Percentiles rank a stretch among this genome's conserved stretches.
phyloP scores from a whole-genome alignment of 2,329 filamentous ascomycete species.

The Trichoderma sp. region DNA sequence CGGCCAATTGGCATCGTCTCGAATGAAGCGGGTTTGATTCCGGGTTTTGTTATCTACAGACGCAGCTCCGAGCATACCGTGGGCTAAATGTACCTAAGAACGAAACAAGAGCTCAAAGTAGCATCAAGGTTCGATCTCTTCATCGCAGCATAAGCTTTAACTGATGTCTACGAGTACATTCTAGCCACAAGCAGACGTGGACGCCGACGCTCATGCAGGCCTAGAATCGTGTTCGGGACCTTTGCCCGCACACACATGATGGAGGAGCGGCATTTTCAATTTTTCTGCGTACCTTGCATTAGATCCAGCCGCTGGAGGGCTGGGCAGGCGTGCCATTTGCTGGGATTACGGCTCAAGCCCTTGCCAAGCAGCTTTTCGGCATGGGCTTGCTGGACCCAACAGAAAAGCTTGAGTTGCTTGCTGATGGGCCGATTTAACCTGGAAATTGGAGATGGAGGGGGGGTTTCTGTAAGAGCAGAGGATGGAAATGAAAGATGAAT shows the following conservation, averaged over 20 bases:
- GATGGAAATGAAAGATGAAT: background rate
- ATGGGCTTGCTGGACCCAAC: conserved; percentile 23
- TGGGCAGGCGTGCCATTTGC: conserved; percentile 22
- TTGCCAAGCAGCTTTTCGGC: conserved; percentile 2
- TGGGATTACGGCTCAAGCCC: conserved; percentile 3
- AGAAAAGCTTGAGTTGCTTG: conserved; percentile 21
- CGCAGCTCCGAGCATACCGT: conserved; percentile 8
- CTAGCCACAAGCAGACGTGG: conserved; percentile 6
- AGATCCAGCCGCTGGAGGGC: conserved; percentile 15
- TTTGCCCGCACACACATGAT: background rate
- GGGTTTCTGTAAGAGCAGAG: background rate
- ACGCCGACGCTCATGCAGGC: conserved; percentile 23
- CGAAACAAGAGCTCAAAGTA: background rate
- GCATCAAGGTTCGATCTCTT: background rate
- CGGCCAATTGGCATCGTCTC: conserved; percentile 4
- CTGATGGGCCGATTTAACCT: background rate
- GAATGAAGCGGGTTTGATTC: conserved; percentile 5
- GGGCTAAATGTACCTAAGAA: background rate
- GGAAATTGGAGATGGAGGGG: background rate
- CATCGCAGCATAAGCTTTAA: background rate
- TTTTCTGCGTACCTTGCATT: conserved; percentile 29
- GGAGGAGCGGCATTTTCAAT: conserved; percentile 25
- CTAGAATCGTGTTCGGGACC: background rate
- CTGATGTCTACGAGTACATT: background rate
- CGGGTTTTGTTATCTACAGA: background rate